Evolutionary conservation across 441 rosid genomes (phyloP), one percentile per base, ranked within the genome.

Genomic region (Corymbia calophylla): DNA sequence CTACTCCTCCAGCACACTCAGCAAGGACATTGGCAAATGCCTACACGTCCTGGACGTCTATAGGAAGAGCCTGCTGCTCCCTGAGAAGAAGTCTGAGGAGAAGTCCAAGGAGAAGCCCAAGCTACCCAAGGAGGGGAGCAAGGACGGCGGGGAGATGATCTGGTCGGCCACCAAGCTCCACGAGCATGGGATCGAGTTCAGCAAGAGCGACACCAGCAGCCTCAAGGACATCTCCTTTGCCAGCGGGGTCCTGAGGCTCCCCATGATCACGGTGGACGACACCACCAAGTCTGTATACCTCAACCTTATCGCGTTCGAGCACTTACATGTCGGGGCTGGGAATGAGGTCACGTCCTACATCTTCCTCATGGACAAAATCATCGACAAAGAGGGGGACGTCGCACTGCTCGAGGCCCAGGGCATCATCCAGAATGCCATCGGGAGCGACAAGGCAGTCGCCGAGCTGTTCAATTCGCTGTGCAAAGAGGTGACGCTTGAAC

Each of bases 381-480:
- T 55, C 27, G 60, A 55, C 60, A 55, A 55, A 1, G 60, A 55
- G 11, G 2, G 12, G 2, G 60, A 55, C 27, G 60, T 55, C 60
- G 27, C 66, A 87, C 89, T 60, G 39, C 87, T 93, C 39, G 58
- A 88, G 9, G 39, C 88, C 1, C 51, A 44, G 1, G 51, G 88
- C 21, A 60, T 93, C 9, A 81, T 92, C 13, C 32, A 54, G 55
- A 87, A 88, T n/a, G 23, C 39, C 12, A 73, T 91, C 1, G 91
- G 93, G 12, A 90, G 93, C 35, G 91, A 91, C 77, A 53, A 91
- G 56, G 86, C 90, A 44, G 93, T 91, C 7, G 92, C 92, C 4
- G 49, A 73, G 3, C 87, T 92, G 19, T 89, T 93, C 89, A 92
- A 91, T 27, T 64, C 31, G 53, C 86, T 91, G 32, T 9, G 58